These are phyloP conservation scores for Xylaria multiplex DNA, from an alignment of 2,329 filamentous ascomycete genomes.

Conservation along the genomic window DNA sequence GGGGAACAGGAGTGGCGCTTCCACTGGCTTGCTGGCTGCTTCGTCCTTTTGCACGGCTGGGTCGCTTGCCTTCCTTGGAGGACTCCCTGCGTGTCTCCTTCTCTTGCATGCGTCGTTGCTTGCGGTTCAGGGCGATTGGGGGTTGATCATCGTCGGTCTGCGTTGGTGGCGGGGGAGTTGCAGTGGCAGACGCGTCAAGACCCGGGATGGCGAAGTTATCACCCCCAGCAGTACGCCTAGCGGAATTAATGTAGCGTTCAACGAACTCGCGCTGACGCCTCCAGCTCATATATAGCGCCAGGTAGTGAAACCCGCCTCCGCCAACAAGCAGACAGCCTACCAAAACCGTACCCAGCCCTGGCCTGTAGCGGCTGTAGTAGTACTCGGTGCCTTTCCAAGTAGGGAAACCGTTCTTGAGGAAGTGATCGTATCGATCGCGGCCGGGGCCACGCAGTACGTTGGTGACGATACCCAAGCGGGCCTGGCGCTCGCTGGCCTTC, in stretches of 20 bases:
- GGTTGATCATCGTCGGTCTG: slow-evolving; percentile 61
- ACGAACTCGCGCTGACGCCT: slow-evolving; percentile 92
- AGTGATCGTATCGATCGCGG: slow-evolving; percentile 93
- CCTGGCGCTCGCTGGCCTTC: slow-evolving; percentile 82
- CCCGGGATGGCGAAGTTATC: slow-evolving; percentile 79
- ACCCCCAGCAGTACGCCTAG: slow-evolving; percentile 88
- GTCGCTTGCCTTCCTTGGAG: slow-evolving; percentile 62
- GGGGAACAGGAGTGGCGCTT: slow-evolving; percentile 64
- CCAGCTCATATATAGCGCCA: slow-evolving; percentile 85
- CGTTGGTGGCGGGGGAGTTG: slow-evolving; percentile 56
- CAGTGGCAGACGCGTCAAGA: slow-evolving; percentile 60
- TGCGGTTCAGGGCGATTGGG: slow-evolving; percentile 76
- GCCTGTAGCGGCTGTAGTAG: slow-evolving; percentile 95
- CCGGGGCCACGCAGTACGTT: slow-evolving; percentile 84
- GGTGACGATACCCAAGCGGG: slow-evolving; percentile 83
- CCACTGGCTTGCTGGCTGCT: slow-evolving; percentile 54
- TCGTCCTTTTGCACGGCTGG: slow-evolving; percentile 51
- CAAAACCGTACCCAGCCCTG: slow-evolving; percentile 86
- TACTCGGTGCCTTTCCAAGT: slow-evolving; percentile 97
- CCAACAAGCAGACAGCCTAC: slow-evolving; percentile 82
- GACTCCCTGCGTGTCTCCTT: slow-evolving; percentile 80
- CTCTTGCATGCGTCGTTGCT: slow-evolving; percentile 89
- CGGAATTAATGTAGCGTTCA: slow-evolving; percentile 89
- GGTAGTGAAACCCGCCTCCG: slow-evolving; percentile 88
- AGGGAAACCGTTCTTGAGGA: slow-evolving; percentile 91